Conservation (phyloP, 371 early-diverging fungal genomes). For the Mortierella sp. region DNA sequence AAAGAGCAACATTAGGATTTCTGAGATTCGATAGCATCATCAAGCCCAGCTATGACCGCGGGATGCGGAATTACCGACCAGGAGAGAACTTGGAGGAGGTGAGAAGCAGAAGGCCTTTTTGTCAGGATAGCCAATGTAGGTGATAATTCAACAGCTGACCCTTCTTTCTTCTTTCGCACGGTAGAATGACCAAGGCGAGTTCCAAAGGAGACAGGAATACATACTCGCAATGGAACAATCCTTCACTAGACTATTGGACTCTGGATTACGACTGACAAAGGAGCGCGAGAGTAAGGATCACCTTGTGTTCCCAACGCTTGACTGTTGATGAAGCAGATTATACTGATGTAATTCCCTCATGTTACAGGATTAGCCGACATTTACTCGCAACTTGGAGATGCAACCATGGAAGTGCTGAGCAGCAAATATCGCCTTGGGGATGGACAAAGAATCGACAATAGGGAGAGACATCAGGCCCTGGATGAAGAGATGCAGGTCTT, state of each 20-base stretch:
- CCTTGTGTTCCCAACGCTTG: background rate
- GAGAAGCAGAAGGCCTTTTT: slow-evolving; percentile 18
- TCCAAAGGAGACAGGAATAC: slow-evolving; percentile 68
- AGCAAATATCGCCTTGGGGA: slow-evolving; percentile 70
- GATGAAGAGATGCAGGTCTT: slow-evolving; percentile 69
- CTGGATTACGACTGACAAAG: slow-evolving; percentile 58
- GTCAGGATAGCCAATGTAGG: background rate
- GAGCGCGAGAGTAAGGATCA: slow-evolving; percentile 58
- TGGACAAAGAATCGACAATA: slow-evolving; percentile 57
- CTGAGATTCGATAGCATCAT: slow-evolving; percentile 62
- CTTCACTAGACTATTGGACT: slow-evolving; percentile 61
- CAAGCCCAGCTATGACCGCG: slow-evolving; percentile 62
- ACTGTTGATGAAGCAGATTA: no score
- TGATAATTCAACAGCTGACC: background rate
- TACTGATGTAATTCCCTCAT: background rate
- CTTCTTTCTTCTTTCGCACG: background rate
- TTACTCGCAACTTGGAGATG: slow-evolving; percentile 64
- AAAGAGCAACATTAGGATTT: slow-evolving; percentile 57
- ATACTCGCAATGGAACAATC: slow-evolving; percentile 65
- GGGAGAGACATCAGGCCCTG: slow-evolving; percentile 61
- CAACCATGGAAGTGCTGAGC: slow-evolving; percentile 67
- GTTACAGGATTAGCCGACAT: slow-evolving; percentile 57
- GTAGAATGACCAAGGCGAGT: slow-evolving; percentile 68
- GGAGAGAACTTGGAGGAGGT: slow-evolving; percentile 67
- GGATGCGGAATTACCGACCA: slow-evolving; percentile 64